Evolutionary conservation across 2,329 filamentous ascomycete species (phyloP).

Genomic region (Cryphonectria radicalis): DNA sequence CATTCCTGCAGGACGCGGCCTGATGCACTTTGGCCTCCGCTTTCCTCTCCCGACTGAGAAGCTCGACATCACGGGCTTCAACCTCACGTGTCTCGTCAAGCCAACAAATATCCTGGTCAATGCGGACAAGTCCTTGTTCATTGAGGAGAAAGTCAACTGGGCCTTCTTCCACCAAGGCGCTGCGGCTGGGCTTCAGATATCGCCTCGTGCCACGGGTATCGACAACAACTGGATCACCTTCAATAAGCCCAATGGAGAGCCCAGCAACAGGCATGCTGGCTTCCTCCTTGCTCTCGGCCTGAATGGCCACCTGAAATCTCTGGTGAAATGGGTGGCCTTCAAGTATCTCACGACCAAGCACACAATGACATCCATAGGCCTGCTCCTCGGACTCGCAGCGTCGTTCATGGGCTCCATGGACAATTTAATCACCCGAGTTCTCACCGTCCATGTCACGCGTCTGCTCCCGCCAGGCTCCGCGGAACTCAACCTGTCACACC

Average conservation of each 20-base stretch:
- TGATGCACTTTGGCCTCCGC: constrained; percentile 86
- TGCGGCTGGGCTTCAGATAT: constrained; percentile 89
- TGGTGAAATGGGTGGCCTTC: constrained; percentile 98
- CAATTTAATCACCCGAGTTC: constrained; percentile 84
- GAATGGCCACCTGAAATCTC: constrained; percentile 89
- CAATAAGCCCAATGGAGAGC: constrained; percentile 85
- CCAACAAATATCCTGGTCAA: constrained; percentile 90
- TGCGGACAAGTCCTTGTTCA: constrained; percentile 85
- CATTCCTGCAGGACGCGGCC: constrained; percentile 82
- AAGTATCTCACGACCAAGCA: constrained; percentile 99
- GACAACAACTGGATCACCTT: constrained; percentile 99
- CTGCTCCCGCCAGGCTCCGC: constrained; percentile 92
- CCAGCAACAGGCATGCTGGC: constrained; percentile 95
- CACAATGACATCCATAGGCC: constrained; percentile 96
- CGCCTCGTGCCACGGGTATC: constrained; percentile 86
- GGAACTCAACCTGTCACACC: constrained; percentile 88
- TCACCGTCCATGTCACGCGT: constrained; percentile 94
- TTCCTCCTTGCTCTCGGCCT: constrained; percentile 89
- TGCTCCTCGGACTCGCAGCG: constrained; percentile 89
- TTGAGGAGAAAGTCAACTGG: constrained; percentile 97
- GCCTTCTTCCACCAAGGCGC: constrained; percentile 98
- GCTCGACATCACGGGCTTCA: constrained; percentile 87
- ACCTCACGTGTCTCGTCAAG: constrained; percentile 87
- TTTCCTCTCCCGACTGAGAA: constrained; percentile 91
- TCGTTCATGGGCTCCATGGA: constrained; percentile 98